phyloP scores from a whole-genome alignment of 768 basidiomycete genomes.

The Xerocomellus intermedius region DNA sequence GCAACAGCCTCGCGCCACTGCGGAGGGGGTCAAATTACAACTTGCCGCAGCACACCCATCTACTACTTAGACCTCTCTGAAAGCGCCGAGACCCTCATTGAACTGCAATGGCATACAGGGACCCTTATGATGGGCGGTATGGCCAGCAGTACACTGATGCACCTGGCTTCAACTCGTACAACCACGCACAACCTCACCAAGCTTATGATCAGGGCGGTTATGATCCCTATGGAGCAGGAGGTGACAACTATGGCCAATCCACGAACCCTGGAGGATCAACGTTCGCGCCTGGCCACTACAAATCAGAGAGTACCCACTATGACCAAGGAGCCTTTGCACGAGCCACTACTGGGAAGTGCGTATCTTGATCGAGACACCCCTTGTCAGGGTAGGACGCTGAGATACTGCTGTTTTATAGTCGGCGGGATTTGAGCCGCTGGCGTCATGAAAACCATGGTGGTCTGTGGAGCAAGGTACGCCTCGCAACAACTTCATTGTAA shows the following conservation, averaged over 20 bases:
- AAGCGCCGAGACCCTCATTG: background rate
- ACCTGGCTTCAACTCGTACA: constrained; percentile 47
- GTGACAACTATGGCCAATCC: constrained; percentile 21
- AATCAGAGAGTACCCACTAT: constrained; percentile 36
- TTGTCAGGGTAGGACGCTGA: constrained; percentile 1
- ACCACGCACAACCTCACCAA: constrained; percentile 42
- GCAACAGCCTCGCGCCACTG: constrained; percentile 10
- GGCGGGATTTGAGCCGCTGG: constrained; percentile 45
- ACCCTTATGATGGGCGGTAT: constrained; percentile 45
- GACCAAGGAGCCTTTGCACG: constrained; percentile 44
- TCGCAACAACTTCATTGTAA: background rate
- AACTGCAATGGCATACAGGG: constrained; percentile 47
- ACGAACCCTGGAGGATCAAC: constrained; percentile 11
- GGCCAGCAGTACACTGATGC: constrained; percentile 35
- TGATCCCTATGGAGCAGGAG: constrained; percentile 24
- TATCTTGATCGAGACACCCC: constrained; percentile 11
- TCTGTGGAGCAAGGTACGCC: constrained; percentile 63
- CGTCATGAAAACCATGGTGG: constrained; percentile 58
- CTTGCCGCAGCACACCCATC: constrained; percentile 24
- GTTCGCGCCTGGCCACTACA: constrained; percentile 22
- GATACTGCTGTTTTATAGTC: constrained; percentile 12
- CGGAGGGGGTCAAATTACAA: background rate
- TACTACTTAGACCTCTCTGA: background rate
- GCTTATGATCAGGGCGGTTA: constrained; percentile 51
- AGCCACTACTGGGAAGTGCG: constrained; percentile 29